These are phyloP conservation scores for Mortierella sp. DNA, from an alignment of 371 early-diverging fungal genomes.

Conservation along the genomic window DNA sequence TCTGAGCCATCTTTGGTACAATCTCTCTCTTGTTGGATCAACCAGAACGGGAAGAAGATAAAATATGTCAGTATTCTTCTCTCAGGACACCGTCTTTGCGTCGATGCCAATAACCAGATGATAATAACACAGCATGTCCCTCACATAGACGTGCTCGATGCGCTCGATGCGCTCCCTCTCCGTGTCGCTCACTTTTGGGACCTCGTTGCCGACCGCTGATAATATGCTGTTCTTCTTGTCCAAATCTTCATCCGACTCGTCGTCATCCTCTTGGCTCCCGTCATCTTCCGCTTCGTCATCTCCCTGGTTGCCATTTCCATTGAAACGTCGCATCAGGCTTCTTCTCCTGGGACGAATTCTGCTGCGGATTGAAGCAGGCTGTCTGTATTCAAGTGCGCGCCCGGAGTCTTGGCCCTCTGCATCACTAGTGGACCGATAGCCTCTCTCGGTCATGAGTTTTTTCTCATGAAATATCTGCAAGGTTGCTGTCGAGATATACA, in stretches of 20 bases:
- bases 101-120: too few species aligned
- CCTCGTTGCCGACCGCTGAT: constrained; percentile 1
- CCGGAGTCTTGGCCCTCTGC: constrained; percentile 44
- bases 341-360: constrained; percentile 22
- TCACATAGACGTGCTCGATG: constrained; percentile 51
- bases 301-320: constrained; percentile 37
- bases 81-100: too few species aligned
- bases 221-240: constrained; percentile 1
- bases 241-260: constrained; percentile 18
- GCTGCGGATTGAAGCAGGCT: constrained; percentile 28
- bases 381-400: constrained; percentile 30
- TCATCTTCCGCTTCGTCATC: constrained; percentile 32
- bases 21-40: constrained; percentile 25
- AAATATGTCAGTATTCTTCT: too few species aligned
- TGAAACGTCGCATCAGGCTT: constrained; percentile 27
- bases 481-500: constrained; percentile 70
- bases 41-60: too few species aligned
- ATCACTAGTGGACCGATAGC: constrained; percentile 27
- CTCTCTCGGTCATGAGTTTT: constrained; percentile 59
- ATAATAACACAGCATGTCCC: neutral
- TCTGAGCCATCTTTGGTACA: constrained; percentile 53
- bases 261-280: constrained; percentile 17
- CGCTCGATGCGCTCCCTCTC: constrained; percentile 48
- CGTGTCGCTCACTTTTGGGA: constrained; percentile 23
- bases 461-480: constrained; percentile 70